Evolutionary conservation across 139 green algal species (phyloP), one percentile per base, ranked within the genome.

Genomic region (Volvox africanus): DNA sequence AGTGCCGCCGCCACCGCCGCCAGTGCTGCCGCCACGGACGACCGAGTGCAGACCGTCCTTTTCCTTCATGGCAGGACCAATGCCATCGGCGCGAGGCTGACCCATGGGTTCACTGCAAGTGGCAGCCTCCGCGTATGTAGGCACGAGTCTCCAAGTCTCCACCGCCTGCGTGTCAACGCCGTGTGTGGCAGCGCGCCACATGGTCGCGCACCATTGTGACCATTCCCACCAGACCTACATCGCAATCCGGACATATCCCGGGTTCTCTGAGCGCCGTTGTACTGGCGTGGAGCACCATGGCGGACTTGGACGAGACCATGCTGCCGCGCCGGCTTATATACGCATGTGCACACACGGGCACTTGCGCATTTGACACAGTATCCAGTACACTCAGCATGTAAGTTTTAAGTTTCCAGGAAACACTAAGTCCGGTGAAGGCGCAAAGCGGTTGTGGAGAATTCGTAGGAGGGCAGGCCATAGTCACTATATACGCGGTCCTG

Each of bases 181-280:
- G 20, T 14, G 18, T 1, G 37, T 28, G 1, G 36, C 65, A 32
- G 22, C 35, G 17, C 22, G 22, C 33, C 65, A 80, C 82, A 28
- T 89, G 81, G 18, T 37, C 20, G 3, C 28, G 62, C 12, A 80
- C 65, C 30, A 37, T 65, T 1, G 1, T 44, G 26, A n/a, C 61
- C 11, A 28, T 78, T 20, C 30, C 65, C 80, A 92, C 86, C 44
- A 93, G 37, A 33, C 88, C 88, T 5, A 61, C 30, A 16, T 22
- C 26, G 83, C 92, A 93, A 28, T 86, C 89, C 6, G 93, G 91
- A 85, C 93, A 95, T 0, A 61, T 61, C 93, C 93, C 93, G 37
- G 91, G 80, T 26, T 88, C 83, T 26, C 93, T 79, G 35, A 95
- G 61, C 33, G 88, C 84, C 9, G 93, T 90, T 50, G 91, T 83